phyloP scores from a whole-genome alignment of 805 yeast genomes.

The Barnettozyma salicaria region DNA sequence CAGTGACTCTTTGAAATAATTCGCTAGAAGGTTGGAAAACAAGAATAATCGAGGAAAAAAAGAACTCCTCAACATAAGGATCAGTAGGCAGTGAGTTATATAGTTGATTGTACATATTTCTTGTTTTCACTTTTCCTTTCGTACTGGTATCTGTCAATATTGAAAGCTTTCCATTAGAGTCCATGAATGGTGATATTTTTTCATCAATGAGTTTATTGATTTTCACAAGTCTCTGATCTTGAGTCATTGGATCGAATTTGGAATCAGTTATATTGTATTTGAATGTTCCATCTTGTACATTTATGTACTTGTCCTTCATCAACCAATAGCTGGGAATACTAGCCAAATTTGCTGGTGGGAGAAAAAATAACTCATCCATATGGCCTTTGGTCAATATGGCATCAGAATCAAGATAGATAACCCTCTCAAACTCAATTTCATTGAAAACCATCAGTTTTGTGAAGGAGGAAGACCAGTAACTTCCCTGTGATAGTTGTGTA shows the following conservation, averaged over 20 bases:
- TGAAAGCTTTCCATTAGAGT: neutral
- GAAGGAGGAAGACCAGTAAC: slow-evolving; percentile 34
- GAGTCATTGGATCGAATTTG: slow-evolving; percentile 1
- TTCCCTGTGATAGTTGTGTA: neutral
- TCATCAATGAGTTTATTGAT: slow-evolving; percentile 1
- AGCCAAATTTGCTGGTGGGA: slow-evolving; percentile 42
- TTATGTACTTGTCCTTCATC: slow-evolving; percentile 25
- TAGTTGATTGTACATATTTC: slow-evolving; percentile 22
- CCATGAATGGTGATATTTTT: slow-evolving; percentile 4
- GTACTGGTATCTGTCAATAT: neutral
- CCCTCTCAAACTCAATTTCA: slow-evolving; percentile 41
- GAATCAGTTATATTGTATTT: slow-evolving; percentile 2
- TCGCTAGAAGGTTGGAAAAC: slow-evolving; percentile 44
- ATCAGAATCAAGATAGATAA: slow-evolving; percentile 56
- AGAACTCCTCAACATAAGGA: slow-evolving; percentile 24
- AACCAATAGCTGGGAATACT: slow-evolving; percentile 41
- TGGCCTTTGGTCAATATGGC: slow-evolving; percentile 36
- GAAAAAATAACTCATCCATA: slow-evolving; percentile 46
- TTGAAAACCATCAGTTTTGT: slow-evolving; percentile 51
- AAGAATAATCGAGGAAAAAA: slow-evolving; percentile 44
- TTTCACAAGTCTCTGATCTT: slow-evolving; percentile 3
- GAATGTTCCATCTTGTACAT: neutral
- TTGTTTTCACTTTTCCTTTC: slow-evolving; percentile 1
- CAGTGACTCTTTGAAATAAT: slow-evolving; percentile 17
- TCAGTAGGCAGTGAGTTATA: slow-evolving; percentile 36